Conservation (phyloP, 2,329 filamentous ascomycete genomes). For the Leptographium wingfieldii region DNA sequence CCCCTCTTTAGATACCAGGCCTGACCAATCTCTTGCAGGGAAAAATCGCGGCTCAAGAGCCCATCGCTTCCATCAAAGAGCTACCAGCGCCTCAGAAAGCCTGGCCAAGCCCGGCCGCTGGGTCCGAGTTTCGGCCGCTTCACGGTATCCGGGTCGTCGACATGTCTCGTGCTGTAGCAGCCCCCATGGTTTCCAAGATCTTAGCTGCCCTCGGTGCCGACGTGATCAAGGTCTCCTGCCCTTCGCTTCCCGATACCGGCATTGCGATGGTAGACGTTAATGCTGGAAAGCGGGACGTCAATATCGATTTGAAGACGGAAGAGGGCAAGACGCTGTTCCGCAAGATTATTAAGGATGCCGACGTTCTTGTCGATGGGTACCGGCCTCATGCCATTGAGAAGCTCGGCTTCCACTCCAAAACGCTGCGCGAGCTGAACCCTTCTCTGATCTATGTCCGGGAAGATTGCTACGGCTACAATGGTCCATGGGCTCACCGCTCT, state of each 20-base stretch:
- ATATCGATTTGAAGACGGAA: conserved; percentile 29
- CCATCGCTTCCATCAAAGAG: not conserved
- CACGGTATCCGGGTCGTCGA: conserved; percentile 36
- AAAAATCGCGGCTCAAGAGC: not conserved
- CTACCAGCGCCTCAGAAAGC: not conserved
- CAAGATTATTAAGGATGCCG: conserved; percentile 24
- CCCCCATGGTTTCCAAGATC: conserved; percentile 27
- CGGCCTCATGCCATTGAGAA: conserved; percentile 28
- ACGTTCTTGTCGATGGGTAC: conserved; percentile 42
- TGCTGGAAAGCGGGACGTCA: conserved; percentile 30
- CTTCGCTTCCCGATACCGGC: conserved; percentile 27
- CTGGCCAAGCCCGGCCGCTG: conserved; percentile 7
- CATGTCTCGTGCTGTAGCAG: conserved; percentile 31
- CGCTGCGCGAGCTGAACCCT: conserved; percentile 25
- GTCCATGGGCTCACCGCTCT: conserved; percentile 27
- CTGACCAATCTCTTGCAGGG: not conserved
- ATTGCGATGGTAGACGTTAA: conserved; percentile 26
- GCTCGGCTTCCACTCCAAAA: conserved; percentile 25
- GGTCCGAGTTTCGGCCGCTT: conserved; percentile 22
- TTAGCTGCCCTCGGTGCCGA: conserved; percentile 30
- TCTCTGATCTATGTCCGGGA: conserved; percentile 31
- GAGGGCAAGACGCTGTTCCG: conserved; percentile 25
- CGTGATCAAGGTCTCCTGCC: conserved; percentile 29
- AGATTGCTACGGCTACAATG: conserved; percentile 36
- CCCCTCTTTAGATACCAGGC: too few species aligned